Conservation (phyloP, 768 basidiomycete genomes). For the Mycena latifolia region DNA sequence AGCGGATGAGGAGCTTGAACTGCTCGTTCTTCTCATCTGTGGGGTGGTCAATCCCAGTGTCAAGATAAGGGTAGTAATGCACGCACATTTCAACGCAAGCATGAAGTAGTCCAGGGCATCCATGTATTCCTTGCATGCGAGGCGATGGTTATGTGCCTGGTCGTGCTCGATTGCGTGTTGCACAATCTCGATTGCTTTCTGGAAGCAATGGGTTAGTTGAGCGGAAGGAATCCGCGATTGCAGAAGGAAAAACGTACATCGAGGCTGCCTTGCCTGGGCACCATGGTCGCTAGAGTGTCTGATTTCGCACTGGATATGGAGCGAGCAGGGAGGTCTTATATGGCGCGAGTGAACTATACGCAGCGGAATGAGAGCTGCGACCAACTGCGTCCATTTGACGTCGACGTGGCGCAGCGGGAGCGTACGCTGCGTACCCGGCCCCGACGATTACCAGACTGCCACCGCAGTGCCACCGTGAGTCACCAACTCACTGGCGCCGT, state of each 20-base stretch:
- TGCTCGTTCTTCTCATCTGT: slow-evolving; percentile 87
- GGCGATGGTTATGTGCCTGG: slow-evolving; percentile 77
- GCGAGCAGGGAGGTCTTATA: too few species aligned
- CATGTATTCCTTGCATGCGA: slow-evolving; percentile 85
- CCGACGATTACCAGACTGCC: too few species aligned
- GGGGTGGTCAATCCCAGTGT: too few species aligned
- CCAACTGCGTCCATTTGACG: background rate
- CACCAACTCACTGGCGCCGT: too few species aligned
- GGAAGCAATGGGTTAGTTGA: background rate
- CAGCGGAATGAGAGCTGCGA: too few species aligned
- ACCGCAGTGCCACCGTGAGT: too few species aligned
- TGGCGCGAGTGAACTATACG: too few species aligned
- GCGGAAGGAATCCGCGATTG: background rate
- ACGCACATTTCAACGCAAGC: slow-evolving; percentile 81
- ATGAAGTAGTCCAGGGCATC: slow-evolving; percentile 89
- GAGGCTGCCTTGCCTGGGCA: slow-evolving; percentile 4
- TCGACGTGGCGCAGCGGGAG: too few species aligned
- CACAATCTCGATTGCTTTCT: slow-evolving; percentile 76
- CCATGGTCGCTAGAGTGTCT: too few species aligned
- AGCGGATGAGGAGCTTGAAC: slow-evolving; percentile 75
- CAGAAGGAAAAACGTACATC: background rate
- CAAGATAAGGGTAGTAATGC: background rate
- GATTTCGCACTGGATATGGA: too few species aligned
- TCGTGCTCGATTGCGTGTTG: slow-evolving; percentile 83
- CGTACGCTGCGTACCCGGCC: too few species aligned